Evolutionary conservation across 176 grass and related monocot species (phyloP).

Genomic region (Calamus simplicifolius): DNA sequence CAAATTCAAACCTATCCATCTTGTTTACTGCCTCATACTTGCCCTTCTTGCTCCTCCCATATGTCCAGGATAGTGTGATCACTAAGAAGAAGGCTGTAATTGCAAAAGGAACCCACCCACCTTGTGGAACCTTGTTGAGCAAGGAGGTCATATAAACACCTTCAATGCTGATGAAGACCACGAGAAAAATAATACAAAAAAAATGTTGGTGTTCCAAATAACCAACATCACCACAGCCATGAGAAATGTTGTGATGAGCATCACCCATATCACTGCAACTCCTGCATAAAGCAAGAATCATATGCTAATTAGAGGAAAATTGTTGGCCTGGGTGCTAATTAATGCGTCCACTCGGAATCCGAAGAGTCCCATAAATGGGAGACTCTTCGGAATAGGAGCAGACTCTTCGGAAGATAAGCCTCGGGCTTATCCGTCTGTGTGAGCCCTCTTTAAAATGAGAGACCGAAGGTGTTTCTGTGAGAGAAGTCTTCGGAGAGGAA

Average conservation of each 20-base stretch:
- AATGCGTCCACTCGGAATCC: too few relatives aligned
- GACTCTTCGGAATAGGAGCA: too few relatives aligned
- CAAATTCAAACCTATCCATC: slow-evolving; percentile 42
- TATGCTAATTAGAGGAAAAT: slow-evolving; percentile 1
- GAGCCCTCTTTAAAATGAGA: too few relatives aligned
- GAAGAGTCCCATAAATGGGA: too few relatives aligned
- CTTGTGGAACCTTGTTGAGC: slow-evolving; percentile 54
- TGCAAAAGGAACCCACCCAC: slow-evolving; percentile 81
- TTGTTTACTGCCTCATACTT: slow-evolving; percentile 46
- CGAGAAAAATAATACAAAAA: slow-evolving; percentile 31
- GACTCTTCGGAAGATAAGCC: too few relatives aligned
- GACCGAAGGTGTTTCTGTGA: too few relatives aligned
- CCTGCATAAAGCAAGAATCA: slow-evolving; percentile 23
- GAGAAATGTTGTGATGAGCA: slow-evolving; percentile 73
- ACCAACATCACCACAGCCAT: slow-evolving; percentile 59
- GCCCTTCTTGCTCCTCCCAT: slow-evolving; percentile 62
- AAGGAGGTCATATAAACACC: slow-evolving; percentile 61
- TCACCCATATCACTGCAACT: slow-evolving; percentile 86
- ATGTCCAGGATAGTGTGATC: slow-evolving; percentile 76
- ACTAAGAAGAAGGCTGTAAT: slow-evolving; percentile 58
- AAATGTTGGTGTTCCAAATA: slow-evolving; percentile 40
- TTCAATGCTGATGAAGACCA: slow-evolving; percentile 36
- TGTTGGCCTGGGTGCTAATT: too few relatives aligned
- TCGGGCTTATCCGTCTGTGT: too few relatives aligned
- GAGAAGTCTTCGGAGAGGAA: too few relatives aligned